phyloP scores from a whole-genome alignment of 1,284 basidiomycete species.

The Cerioporus squamosus region DNA sequence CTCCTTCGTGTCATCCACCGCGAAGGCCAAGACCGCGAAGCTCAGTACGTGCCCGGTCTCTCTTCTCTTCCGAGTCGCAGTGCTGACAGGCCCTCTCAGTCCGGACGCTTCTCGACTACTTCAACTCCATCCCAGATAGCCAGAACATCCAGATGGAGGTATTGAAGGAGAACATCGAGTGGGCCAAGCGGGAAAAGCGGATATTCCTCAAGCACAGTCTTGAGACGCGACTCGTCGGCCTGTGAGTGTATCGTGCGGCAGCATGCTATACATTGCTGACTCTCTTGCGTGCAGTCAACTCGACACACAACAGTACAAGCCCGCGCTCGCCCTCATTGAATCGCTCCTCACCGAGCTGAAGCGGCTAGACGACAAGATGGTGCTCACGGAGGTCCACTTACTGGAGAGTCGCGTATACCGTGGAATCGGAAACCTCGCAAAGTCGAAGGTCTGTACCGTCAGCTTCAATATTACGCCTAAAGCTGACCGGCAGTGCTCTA shows the following conservation, averaged over 20 bases:
- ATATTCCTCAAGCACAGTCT: conserved; percentile 96
- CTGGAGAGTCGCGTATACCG: conserved; percentile 92
- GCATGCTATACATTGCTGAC: neutral
- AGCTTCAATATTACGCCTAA: neutral
- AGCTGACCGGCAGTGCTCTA: conserved; percentile 31
- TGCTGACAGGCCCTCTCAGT: conserved; percentile 50
- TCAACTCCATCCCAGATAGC: conserved; percentile 78
- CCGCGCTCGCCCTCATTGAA: conserved; percentile 85
- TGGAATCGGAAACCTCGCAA: conserved; percentile 89
- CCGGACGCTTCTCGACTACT: conserved; percentile 91
- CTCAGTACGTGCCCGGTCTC: conserved; percentile 66
- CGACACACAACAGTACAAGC: conserved; percentile 78
- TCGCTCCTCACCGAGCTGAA: conserved; percentile 89
- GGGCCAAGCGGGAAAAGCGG: conserved; percentile 92
- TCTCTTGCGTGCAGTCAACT: conserved; percentile 58
- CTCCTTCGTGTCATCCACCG: conserved; percentile 91
- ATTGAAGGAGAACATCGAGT: conserved; percentile 89
- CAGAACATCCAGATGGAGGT: conserved; percentile 85
- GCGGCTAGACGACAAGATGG: conserved; percentile 96
- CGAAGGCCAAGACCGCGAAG: conserved; percentile 98
- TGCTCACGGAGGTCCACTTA: conserved; percentile 95
- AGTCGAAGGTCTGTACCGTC: conserved; percentile 77
- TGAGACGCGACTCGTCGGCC: conserved; percentile 86
- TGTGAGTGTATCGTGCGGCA: conserved; percentile 53
- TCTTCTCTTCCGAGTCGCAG: conserved; percentile 1